Base-by-base conservation (phyloP, 495 filamentous ascomycete species). In the Parachaetomium inaequale region DNA sequence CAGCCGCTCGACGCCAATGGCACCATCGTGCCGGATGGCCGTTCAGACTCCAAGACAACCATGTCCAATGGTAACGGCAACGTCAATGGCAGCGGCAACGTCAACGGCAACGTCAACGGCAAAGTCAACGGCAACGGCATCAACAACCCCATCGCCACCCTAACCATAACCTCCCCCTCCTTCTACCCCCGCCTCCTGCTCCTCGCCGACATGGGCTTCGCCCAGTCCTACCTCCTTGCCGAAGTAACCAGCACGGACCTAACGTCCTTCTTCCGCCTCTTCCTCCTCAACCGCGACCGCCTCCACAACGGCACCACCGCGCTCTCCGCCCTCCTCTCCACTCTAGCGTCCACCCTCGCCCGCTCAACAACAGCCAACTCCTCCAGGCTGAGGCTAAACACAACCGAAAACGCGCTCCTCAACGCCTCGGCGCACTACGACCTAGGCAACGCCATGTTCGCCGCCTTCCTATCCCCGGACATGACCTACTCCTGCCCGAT, bases 401-500 rank as follows among this genome's bases (percentile, higher is more conserved):
- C 84, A 21, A 71, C 88, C 25, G 77, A 80, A 7, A 87, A 87
- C 58, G 79, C 88, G 2, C 82, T 83, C 15, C 71, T 87, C 54
- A 88, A 90, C 63, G 81, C 87, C 49, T 76, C 79, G 2, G 83
- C 85, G n/a, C 88, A 91, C 61, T 90, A 90, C 65, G 87, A 91
- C 69, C 88, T 89, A 58, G 85, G 84, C 64, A 90, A 91, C 70
- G 81, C 83, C 26, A 85, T 90, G 79, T 90, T 91, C 63, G 79
- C 85, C 8, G 84, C 87, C 3, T 90, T 90, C 58, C 76, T 91
- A 26, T 89, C 87, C 1, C 72, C 79, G 4, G 88, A 90, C 63
- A 88, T 91, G 86, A 90, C 87, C 12, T 91, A 90, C 66, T 88
- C 85, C 3, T 89, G 88, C 64, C 85, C 87, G 0, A 87, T 90